Conservation (phyloP, 2,329 filamentous ascomycete genomes). For the Ambrosiella xylebori region DNA sequence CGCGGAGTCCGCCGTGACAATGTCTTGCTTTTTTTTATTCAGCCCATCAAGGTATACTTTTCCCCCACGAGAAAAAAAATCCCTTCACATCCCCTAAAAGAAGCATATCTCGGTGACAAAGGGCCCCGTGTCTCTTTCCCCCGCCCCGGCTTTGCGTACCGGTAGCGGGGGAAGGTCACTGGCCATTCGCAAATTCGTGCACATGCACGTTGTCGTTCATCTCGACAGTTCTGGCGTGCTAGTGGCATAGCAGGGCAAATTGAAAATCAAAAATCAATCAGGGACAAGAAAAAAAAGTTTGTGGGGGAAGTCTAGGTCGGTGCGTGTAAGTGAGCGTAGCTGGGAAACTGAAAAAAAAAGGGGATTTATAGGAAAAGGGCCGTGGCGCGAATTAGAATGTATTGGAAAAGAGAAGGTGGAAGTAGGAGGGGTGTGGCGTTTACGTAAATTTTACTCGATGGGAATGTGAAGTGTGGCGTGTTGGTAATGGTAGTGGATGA, state of each 20-base stretch:
- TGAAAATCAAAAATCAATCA: too few relatives aligned
- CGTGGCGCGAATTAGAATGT: neutral
- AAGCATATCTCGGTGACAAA: too few relatives aligned
- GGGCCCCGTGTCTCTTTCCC: too few relatives aligned
- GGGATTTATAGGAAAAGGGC: neutral
- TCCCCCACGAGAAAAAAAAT: too few relatives aligned
- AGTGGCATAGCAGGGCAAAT: neutral
- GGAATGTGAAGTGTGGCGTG: neutral
- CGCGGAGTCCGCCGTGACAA: too few relatives aligned
- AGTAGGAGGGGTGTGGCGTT: slow-evolving; percentile 4
- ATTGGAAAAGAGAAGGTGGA: neutral
- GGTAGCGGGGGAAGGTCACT: neutral
- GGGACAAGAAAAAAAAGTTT: neutral
- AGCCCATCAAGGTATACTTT: too few relatives aligned
- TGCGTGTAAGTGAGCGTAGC: too few relatives aligned
- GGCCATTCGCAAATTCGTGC: neutral
- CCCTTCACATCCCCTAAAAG: too few relatives aligned
- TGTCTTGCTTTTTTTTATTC: too few relatives aligned
- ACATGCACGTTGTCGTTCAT: neutral
- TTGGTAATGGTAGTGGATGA: neutral
- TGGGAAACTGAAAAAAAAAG: neutral
- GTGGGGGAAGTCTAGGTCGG: too few relatives aligned
- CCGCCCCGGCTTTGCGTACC: too few relatives aligned
- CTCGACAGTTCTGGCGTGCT: neutral
- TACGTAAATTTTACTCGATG: slow-evolving; percentile 12